Base-by-base conservation (phyloP, 345 rosid species). In the Eucalyptus polybractea region DNA sequence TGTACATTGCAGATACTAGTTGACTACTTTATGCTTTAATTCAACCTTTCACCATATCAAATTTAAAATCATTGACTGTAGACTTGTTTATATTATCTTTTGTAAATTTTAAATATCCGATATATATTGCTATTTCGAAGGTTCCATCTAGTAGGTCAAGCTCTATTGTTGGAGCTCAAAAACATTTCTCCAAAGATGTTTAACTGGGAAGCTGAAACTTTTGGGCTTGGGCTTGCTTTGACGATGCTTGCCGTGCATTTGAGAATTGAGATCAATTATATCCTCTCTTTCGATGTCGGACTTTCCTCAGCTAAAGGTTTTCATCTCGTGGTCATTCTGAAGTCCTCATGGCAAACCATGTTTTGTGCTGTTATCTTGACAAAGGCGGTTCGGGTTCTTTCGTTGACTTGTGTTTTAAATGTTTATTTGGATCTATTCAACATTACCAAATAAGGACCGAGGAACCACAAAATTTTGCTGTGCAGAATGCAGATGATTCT, bases 391-490 rank as follows among this genome's bases (percentile, higher is more conserved):
- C 2, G 2, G 83, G 42, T 76, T 76, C 47, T 76, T 76, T 37
- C 42, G 1, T 6, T 19, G 87, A 50, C 87, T 56, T 86, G 47
- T 86, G 87, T 37, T 37, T 37, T 42, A 37, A 3, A 37, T 42
- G 45, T 76, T 37, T 0, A 37, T 76, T 76, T 76, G 47, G 25
- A 76, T 76, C 25, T 37, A 76, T 51, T 56, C 65, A 50, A 51
- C 17, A 69, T 3, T 7, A 60, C 16, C 44, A 19, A 86, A 37
- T 31, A n/a, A 33, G 22, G 29, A 51, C 65, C 2, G 17, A 86
- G 3, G 93, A 93, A 60, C 93, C 91, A 17, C 92, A 93, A 72
- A 88, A 86, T 87, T 81, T 92, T 76, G 91, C 92, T 65, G 89
- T 90, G 90, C 45, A n/a, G 29, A 31, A 37, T 37, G 45, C 45